A percentile compares a stretch with the other conserved stretches of the same genome.
phyloP scores from a whole-genome alignment of 2,329 filamentous ascomycete genomes.

The Sphaerulina vaccinii region DNA sequence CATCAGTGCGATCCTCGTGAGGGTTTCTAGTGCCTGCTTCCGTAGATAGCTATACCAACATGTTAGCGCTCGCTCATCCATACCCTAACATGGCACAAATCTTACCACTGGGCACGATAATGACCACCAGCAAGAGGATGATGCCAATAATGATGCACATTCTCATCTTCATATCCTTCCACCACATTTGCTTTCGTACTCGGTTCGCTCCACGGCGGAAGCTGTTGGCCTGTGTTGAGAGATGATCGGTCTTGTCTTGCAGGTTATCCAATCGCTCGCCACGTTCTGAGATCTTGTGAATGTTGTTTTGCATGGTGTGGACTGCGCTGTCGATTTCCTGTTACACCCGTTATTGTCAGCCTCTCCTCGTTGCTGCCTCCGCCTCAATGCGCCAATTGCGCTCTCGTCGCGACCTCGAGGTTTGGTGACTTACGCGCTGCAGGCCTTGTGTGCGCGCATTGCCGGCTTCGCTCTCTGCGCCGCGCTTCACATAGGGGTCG shows the following conservation, averaged over 20 bases:
- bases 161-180: conserved; percentile 99
- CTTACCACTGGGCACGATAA: conserved; percentile 87
- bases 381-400: conserved; percentile 12
- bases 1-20: conserved; percentile 4
- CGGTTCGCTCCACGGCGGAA: conserved; percentile 96
- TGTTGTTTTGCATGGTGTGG: conserved; percentile 93
- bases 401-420: not conserved
- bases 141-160: conserved; percentile 92
- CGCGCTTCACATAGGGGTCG: conserved; percentile 31
- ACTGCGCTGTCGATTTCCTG: conserved; percentile 98
- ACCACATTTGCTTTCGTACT: conserved; percentile 95
- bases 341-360: conserved; percentile 12
- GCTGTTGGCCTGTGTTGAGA: conserved; percentile 87
- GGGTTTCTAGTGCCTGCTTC: conserved; percentile 20
- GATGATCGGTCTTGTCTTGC: conserved; percentile 90
- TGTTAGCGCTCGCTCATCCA: conserved; percentile 15
- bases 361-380: conserved; percentile 4
- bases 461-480: conserved; percentile 22
- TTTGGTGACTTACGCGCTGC: conserved; percentile 21
- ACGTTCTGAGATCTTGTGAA: conserved; percentile 93
- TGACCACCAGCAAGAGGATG: conserved; percentile 86
- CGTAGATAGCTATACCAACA: conserved; percentile 24
- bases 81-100: not conserved
- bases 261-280: conserved; percentile 84
- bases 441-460: conserved; percentile 28